Percentiles rank a stretch among this genome's conserved stretches.
phyloP scores from a whole-genome alignment of 2,329 filamentous ascomycete genomes.

The Claviceps paspali region DNA sequence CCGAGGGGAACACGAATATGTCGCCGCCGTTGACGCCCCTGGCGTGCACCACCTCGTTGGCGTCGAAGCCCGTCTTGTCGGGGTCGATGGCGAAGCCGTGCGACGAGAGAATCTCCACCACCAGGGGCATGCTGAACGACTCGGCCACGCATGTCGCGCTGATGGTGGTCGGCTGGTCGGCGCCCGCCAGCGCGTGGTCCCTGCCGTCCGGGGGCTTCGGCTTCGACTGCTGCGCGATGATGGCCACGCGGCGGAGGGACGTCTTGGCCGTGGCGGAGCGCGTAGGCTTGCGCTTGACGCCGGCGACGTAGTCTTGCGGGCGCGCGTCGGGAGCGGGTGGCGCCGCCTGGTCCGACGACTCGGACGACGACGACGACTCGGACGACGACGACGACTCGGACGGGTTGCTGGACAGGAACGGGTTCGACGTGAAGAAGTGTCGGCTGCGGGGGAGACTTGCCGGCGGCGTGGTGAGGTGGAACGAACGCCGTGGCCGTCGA shows the following conservation, averaged over 20 bases:
- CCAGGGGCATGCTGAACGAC: conserved; percentile 47
- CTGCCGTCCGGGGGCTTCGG: conserved; percentile 21
- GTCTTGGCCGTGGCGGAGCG: conserved; percentile 42
- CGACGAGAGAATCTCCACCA: conserved; percentile 38
- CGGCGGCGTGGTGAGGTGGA: conserved; percentile 30
- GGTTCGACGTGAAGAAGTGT: conserved; percentile 52
- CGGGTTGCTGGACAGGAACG: conserved; percentile 28
- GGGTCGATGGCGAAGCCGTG: conserved; percentile 49
- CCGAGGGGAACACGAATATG: conserved; percentile 90
- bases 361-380: conserved; percentile 1
- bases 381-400: conserved; percentile 7
- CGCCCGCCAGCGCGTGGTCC: conserved; percentile 9
- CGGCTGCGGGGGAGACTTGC: conserved; percentile 36
- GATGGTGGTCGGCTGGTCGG: conserved; percentile 29
- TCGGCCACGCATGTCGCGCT: conserved; percentile 48
- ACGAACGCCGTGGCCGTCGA: conserved; percentile 18
- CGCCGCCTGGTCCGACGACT: neutral
- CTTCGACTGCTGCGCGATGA: conserved; percentile 59
- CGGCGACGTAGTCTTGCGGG: conserved; percentile 9
- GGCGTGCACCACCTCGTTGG: conserved; percentile 47
- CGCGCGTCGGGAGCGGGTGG: conserved; percentile 3
- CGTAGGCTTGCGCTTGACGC: conserved; percentile 30
- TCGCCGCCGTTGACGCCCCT: conserved; percentile 55
- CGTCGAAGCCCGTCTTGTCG: conserved; percentile 44
- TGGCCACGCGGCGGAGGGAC: conserved; percentile 70